phyloP scores from a whole-genome alignment of 805 yeast genomes.

The Limtongia smithiae region DNA sequence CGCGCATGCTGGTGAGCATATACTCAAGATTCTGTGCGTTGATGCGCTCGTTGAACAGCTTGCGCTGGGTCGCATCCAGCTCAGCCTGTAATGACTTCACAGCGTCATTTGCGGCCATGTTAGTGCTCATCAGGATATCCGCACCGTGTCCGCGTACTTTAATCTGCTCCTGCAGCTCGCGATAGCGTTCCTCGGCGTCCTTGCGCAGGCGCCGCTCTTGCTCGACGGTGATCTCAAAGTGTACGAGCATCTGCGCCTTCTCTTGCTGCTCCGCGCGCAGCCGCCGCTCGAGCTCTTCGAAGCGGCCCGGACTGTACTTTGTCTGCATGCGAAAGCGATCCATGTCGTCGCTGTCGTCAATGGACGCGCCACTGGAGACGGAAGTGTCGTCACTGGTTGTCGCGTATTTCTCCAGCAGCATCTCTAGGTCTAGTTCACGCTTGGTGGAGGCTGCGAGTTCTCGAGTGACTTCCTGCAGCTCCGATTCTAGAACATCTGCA shows the following conservation, averaged over 20 bases:
- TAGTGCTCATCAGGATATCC: constrained; percentile 2
- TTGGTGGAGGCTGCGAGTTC: constrained; percentile 28
- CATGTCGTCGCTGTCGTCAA: constrained; percentile 1
- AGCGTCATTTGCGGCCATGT: constrained; percentile 8
- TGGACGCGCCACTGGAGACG: constrained; percentile 9
- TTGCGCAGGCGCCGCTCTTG: constrained; percentile 17
- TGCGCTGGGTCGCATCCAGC: constrained; percentile 24
- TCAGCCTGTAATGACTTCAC: constrained; percentile 16
- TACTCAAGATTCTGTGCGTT: constrained; percentile 25
- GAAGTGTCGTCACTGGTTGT: constrained; percentile 17
- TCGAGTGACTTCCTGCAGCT: constrained; percentile 21
- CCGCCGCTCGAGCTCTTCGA: constrained; percentile 11
- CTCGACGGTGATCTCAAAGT: constrained; percentile 14
- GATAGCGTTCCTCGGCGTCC: constrained; percentile 11
- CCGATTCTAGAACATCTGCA: constrained; percentile 17
- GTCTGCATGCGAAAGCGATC: constrained; percentile 1
- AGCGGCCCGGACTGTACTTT: background rate
- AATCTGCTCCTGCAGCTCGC: constrained; percentile 16
- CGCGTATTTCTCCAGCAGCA: constrained; percentile 20
- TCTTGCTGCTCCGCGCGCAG: constrained; percentile 23
- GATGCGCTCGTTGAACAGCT: constrained; percentile 24
- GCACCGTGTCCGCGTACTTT: constrained; percentile 14
- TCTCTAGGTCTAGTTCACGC: constrained; percentile 28
- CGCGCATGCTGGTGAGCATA: constrained; percentile 22
- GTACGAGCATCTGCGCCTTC: constrained; percentile 21